These are phyloP conservation scores for Gossypium bickii DNA, from an alignment of 345 rosid genomes.

Conservation along the genomic window DNA sequence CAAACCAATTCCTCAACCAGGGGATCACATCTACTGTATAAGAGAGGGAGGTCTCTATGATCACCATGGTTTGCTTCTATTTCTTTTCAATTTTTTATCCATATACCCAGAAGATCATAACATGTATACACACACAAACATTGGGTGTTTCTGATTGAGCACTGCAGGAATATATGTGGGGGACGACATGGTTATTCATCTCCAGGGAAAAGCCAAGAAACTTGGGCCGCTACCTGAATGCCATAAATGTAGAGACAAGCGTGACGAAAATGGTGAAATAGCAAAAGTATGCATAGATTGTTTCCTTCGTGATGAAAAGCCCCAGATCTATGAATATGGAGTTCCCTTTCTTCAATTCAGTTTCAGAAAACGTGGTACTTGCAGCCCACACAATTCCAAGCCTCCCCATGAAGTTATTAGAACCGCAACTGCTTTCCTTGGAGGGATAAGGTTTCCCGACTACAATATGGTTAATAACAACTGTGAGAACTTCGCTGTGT, in stretches of 20 bases:
- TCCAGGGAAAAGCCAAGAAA: not conserved
- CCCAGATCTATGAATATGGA: not conserved
- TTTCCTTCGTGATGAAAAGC: not conserved
- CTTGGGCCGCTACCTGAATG: not conserved
- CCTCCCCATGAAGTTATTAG: not conserved
- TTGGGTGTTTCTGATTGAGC: not conserved
- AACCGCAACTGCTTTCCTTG: not conserved
- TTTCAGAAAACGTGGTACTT: constrained; percentile 39
- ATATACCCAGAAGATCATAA: too few species aligned
- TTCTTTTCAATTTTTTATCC: too few species aligned
- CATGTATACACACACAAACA: too few species aligned
- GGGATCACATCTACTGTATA: not conserved
- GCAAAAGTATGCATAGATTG: not conserved
- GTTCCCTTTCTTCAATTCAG: fast-evolving
- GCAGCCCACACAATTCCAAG: constrained; percentile 63
- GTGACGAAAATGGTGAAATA: not conserved
- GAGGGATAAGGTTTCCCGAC: not conserved
- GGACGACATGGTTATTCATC: constrained; percentile 4
- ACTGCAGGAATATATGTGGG: not conserved
- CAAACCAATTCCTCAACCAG: not conserved
- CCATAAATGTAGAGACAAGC: not conserved
- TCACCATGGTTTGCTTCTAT: not conserved
- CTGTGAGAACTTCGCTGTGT: not conserved
- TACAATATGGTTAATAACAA: not conserved
- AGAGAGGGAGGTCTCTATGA: not conserved